phyloP scores from a whole-genome alignment of 2,329 filamentous ascomycete genomes.

The Kalmusia sp. region DNA sequence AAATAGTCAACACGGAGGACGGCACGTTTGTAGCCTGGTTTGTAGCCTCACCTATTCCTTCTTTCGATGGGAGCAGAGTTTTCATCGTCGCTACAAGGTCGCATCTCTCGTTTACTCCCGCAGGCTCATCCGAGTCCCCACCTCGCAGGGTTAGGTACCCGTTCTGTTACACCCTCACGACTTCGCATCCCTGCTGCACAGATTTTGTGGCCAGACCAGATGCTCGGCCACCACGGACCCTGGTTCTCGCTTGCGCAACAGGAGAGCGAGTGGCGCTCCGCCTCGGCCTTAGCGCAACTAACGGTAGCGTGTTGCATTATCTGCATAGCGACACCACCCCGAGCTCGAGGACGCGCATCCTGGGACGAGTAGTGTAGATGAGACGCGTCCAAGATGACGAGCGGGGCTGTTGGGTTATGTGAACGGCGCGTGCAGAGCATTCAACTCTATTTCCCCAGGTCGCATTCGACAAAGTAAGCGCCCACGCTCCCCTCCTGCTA shows the following conservation, averaged over 20 bases:
- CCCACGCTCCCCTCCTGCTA: background rate
- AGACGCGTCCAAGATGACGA: slow-evolving; percentile 10
- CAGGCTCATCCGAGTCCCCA: background rate
- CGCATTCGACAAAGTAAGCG: background rate
- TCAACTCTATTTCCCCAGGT: background rate
- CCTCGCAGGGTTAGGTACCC: slow-evolving; percentile 1
- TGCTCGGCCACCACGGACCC: slow-evolving; percentile 5
- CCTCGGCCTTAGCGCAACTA: slow-evolving; percentile 18
- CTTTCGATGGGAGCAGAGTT: background rate
- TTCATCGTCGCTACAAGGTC: background rate
- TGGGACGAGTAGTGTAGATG: slow-evolving; percentile 10
- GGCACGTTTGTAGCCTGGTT: slow-evolving; percentile 1
- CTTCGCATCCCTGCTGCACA: background rate
- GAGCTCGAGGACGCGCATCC: background rate
- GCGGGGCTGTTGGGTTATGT: background rate
- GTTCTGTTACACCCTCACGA: background rate
- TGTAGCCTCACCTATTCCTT: background rate
- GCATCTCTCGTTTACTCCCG: background rate
- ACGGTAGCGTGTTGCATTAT: slow-evolving; percentile 12
- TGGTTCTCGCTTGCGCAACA: slow-evolving; percentile 8
- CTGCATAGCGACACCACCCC: slow-evolving; percentile 8
- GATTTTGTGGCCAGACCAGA: slow-evolving; percentile 2
- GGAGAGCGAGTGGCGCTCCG: slow-evolving; percentile 21
- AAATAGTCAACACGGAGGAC: background rate
- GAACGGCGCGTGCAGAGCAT: background rate